A percentile compares a stretch with the other conserved stretches of the same genome.
Conservation (phyloP, 805 yeast species). For the Priceomyces castillae region DNA sequence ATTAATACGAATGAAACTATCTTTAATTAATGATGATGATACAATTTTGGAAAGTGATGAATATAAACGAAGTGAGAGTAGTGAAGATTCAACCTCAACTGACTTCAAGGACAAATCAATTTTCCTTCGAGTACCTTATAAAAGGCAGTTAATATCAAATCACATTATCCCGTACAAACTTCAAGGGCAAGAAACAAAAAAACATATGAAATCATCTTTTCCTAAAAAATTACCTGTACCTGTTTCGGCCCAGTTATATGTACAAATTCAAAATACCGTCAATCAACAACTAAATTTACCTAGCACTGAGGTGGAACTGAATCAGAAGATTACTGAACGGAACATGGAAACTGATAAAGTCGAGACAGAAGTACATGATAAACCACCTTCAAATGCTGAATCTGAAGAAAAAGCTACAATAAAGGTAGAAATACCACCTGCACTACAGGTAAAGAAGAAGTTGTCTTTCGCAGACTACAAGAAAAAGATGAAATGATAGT, state of each 20-base stretch:
- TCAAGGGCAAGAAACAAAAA: constrained; percentile 1
- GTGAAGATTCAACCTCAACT: constrained; percentile 3
- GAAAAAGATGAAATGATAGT: constrained; percentile 46
- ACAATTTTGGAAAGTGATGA: neutral
- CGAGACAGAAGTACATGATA: neutral
- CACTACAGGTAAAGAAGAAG: constrained; percentile 41
- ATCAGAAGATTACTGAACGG: neutral
- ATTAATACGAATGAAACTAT: constrained; percentile 18
- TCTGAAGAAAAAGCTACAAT: neutral
- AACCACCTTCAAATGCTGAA: neutral
- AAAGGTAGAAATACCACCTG: constrained; percentile 1
- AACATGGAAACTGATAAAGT: neutral
- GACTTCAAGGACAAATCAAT: constrained; percentile 6
- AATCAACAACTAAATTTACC: constrained; percentile 3
- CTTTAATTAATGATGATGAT: constrained; percentile 18
- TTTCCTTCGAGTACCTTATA: constrained; percentile 24
- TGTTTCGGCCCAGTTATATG: constrained; percentile 22
- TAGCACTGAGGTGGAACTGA: neutral
- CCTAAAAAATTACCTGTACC: constrained; percentile 18
- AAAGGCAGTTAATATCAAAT: constrained; percentile 20
- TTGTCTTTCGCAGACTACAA: constrained; percentile 75
- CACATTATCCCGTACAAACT: constrained; percentile 7
- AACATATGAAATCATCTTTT: constrained; percentile 1
- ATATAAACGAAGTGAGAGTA: neutral
- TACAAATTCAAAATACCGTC: constrained; percentile 14